Evolutionary conservation across 345 rosid species (phyloP), one percentile per base, ranked within the genome.

Genomic region (Turnera subulata): DNA sequence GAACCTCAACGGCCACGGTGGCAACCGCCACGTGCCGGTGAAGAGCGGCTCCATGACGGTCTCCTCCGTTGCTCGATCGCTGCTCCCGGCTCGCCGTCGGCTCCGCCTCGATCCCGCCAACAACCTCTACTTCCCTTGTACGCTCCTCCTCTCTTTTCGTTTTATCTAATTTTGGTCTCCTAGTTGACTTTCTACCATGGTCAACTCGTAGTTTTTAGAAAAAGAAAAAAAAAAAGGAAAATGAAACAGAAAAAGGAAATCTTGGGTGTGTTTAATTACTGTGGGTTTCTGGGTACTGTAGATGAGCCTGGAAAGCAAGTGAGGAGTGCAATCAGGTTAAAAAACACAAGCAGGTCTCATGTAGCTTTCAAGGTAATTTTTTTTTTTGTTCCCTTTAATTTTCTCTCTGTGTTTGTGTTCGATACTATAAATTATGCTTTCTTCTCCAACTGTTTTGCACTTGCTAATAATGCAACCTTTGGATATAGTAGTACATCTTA

Each of bases 291-390:
- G n/a, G 39, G 53, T 38, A 0, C 50, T 62, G 66, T 70, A 92
- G 98, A 86, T 82, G 96, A 86, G 66, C 86, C 98, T 14, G 98
- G 98, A 5, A 92, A 87, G 57, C 96, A 92, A 73, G 92, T 71
- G 37, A 79, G 81, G 23, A 92, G 96, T n/a, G 98, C 98, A 18
- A 37, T 92, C 69, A 83, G 84, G 78, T 66, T 92, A 62, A 89
- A 86, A 61, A 92, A 92, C 67, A 83, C 80, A 15, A 88, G 91
- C 84, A 81, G 80, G 72, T 92, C 98, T 44, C 89, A 84, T 72
- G 91, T 83, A 11, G 98, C 96, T 45, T 92, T 89, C 74, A 92
- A 92, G 95, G 98, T 86, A 78, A 24, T 6, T 32, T 22, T 6
- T n/a, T 15, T 51, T 48, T 0, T 0, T 20, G 26, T 32, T 11